These are phyloP conservation scores for Coemansia reversa DNA, from an alignment of 192 early-diverging fungal species.

Conservation along the genomic window DNA sequence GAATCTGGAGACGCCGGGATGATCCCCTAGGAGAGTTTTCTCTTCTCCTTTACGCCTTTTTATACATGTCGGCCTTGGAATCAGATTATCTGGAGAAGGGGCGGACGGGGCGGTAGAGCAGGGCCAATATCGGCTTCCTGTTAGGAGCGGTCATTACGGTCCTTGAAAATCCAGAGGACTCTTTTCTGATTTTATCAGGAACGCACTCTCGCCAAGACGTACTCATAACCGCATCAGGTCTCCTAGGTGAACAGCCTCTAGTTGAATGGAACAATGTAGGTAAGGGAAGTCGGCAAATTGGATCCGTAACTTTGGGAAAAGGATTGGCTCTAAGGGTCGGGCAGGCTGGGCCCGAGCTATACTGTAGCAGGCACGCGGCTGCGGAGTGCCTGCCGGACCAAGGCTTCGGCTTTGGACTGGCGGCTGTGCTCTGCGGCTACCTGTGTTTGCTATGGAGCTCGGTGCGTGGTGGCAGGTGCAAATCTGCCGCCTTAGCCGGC, in stretches of 20 bases:
- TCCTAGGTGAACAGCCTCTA: slow-evolving; percentile 82
- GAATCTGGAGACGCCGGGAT: slow-evolving; percentile 67
- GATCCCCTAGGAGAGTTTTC: slow-evolving; percentile 69
- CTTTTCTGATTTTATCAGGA: slow-evolving; percentile 33
- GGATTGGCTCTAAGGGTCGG: slow-evolving; percentile 81
- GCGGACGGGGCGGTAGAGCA: slow-evolving; percentile 39
- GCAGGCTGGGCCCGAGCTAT: slow-evolving; percentile 41
- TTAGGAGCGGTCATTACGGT: slow-evolving; percentile 63
- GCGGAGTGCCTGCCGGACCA: slow-evolving; percentile 17
- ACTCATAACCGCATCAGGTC: slow-evolving; percentile 79
- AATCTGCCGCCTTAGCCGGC: slow-evolving; percentile 19
- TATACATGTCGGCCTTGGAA: slow-evolving; percentile 57
- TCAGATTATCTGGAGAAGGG: slow-evolving; percentile 66
- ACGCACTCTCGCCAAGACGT: slow-evolving; percentile 62
- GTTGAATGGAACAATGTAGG: slow-evolving; percentile 81
- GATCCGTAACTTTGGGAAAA: slow-evolving; percentile 83
- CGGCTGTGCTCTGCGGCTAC: slow-evolving; percentile 16
- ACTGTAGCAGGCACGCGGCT: slow-evolving; percentile 5
- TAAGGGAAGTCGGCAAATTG: slow-evolving; percentile 85
- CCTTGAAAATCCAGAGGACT: slow-evolving; percentile 77
- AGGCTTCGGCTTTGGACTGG: slow-evolving; percentile 20
- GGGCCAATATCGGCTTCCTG: slow-evolving; percentile 48
- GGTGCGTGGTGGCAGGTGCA: slow-evolving; percentile 1
- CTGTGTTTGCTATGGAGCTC: slow-evolving; percentile 1
- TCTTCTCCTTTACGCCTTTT: slow-evolving; percentile 65